phyloP scores from a whole-genome alignment of 148 eudicot genomes.

The Salicornia ramosissima region DNA sequence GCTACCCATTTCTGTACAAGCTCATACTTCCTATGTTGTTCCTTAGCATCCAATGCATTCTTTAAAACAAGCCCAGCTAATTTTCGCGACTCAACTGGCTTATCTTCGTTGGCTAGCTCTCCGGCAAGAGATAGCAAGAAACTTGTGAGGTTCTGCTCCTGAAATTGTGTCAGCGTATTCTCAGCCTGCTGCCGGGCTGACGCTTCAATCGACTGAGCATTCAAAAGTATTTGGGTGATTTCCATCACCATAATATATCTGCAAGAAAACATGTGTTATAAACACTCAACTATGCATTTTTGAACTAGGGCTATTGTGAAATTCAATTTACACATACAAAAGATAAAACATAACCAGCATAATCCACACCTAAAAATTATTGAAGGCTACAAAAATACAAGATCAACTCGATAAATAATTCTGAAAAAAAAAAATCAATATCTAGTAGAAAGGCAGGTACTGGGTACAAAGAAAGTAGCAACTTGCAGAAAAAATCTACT shows the following conservation, averaged over 20 bases:
- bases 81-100: constrained; percentile 83
- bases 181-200: constrained; percentile 81
- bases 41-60: constrained; percentile 95
- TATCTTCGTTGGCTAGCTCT: constrained; percentile 80
- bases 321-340: background rate
- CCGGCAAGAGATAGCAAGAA: constrained; percentile 80
- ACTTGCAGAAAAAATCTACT: background rate
- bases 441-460: background rate
- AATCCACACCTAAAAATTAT: background rate
- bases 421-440: background rate
- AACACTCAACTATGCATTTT: background rate
- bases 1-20: constrained; percentile 86
- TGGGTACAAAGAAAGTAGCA: background rate
- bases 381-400: too few relatives aligned
- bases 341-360: background rate
- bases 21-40: constrained; percentile 84
- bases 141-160: constrained; percentile 79
- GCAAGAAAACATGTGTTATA: constrained; percentile 14
- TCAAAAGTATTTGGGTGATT: constrained; percentile 82
- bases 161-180: constrained; percentile 73
- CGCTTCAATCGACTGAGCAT: constrained; percentile 85
- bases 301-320: background rate
- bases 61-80: constrained; percentile 83
- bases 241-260: constrained; percentile 65
- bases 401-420: background rate